Evolutionary conservation across 139 green algal genomes (phyloP), one percentile per base, ranked within the genome.

Genomic region (Asterochloris sp.): DNA sequence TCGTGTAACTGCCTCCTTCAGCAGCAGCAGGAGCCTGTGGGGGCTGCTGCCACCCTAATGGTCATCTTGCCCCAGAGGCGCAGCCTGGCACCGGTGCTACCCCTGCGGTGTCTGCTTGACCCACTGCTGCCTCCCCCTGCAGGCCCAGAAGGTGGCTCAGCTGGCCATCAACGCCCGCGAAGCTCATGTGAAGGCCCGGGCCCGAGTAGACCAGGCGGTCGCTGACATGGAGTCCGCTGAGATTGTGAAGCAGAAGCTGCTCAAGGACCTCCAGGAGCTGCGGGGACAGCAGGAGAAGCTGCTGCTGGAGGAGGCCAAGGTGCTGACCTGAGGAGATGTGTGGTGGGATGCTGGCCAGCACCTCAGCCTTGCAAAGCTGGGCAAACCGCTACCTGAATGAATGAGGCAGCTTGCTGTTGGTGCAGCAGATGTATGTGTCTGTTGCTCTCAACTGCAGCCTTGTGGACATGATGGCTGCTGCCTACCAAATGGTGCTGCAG

Each of bases 71-170:
- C 8, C 26, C 1, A 62, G 27, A 11, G 19, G 62, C 9, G 24
- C 26, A 16, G 29, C 12, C 62, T 63, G 26, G 8, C 26, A 76
- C 16, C 16, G n/a, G n/a, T 29, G 71, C 71, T 29, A 2, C 17
- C 14, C 71, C 21, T 19, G 17, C 19, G 66, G 4, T 71, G 23
- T 10, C 69, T 38, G 16, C 24, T 9, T 38, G 14, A 76, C 29
- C 74, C 9, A 63, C 17, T 24, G 24, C 16, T 10, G 21, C 13
- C 1, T 13, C 67, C 24, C 14, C 26, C 15, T 78, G 82, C 81
- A 87, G 86, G 86, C 87, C 0, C 85, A 92, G 75, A 82, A 89
- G 73, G 83, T 92, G 63, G 91, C 86, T 11, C 84, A 95, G 88
- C 85, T 93, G 62, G 92, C 91, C 1, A 91, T 94, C 63, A 84